Base-by-base conservation (phyloP, 768 basidiomycete species). In the Scleroderma citrinum region DNA sequence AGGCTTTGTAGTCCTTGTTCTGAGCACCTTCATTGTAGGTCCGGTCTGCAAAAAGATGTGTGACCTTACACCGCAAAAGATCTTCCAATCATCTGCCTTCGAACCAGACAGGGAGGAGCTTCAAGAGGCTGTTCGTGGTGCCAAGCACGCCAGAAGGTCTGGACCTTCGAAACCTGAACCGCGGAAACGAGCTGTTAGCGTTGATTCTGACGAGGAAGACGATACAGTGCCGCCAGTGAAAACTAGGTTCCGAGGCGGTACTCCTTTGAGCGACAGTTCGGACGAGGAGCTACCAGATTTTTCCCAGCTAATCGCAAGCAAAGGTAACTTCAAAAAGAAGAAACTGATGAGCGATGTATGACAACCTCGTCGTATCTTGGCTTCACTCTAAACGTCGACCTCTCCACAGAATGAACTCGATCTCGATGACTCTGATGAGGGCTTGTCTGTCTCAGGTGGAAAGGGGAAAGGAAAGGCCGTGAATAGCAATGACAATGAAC, bases 21-120 rank as follows among this genome's bases (percentile, higher is more conserved):
- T 41, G 40, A 41, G 24, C 7, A 21, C 4, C 39, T 46, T 17
- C 40, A 14, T 5, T 31, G 7, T 49, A 83, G 82, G 85, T 61
- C 83, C 83, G 7, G 78, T 71, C 1, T 92, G 90, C 67, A 79
- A 81, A 59, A 75, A 74, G 57, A 81, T 82, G 72, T 74, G 77
- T 46, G 79, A 85, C 52, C 68, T 79, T 16, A 66, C 68, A 7
- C 65, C 70, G 8, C 64, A 65, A 23, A 75, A 74, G 46, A 66
- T 83, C 24, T 92, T 85, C 75, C 72, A 72, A 39, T 72, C 81
- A 1, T 62, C 67, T 2, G 85, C 86, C 0, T 92, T 92, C 58
- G 78, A 85, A 56, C 85, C 88, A 0, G 72, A 78, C 0, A 73
- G 74, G 3, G 76, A 81, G 32, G 83, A 87, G 48, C 57, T 87